These are phyloP conservation scores for Coffea humblotiana DNA, from an alignment of 305 asterid species.

Conservation along the genomic window DNA sequence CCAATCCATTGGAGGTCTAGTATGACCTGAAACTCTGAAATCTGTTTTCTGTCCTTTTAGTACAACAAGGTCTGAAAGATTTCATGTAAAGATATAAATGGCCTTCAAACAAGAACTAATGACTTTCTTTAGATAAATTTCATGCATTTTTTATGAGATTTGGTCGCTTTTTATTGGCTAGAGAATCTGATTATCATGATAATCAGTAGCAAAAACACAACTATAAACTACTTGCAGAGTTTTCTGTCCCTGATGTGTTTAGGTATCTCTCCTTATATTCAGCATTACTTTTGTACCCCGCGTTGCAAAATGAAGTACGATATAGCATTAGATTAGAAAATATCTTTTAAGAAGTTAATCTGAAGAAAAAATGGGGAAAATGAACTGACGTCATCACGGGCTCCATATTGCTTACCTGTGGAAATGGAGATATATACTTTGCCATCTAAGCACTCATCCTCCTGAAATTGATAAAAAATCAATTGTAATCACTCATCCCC, in stretches of 20 bases:
- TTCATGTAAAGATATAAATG: not conserved
- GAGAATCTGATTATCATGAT: slow-evolving; percentile 18
- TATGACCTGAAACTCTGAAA: too few relatives aligned
- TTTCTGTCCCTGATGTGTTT: slow-evolving; percentile 63
- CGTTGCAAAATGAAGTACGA: not conserved
- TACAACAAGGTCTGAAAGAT: too few relatives aligned
- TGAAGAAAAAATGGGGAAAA: slow-evolving; percentile 6
- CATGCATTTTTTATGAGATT: not conserved
- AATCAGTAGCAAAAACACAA: not conserved
- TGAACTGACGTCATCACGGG: slow-evolving; percentile 63
- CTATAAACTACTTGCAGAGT: slow-evolving; percentile 53
- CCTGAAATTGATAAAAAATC: slow-evolving; percentile 46
- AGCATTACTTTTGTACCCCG: slow-evolving; percentile 74
- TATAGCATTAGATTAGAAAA: not conserved
- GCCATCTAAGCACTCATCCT: slow-evolving; percentile 90
- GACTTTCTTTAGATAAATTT: not conserved
- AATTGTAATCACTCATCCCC: not conserved
- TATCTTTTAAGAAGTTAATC: not conserved
- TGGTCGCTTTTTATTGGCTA: too few relatives aligned
- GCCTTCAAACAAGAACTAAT: not conserved
- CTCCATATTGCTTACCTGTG: slow-evolving; percentile 49
- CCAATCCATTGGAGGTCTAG: too few relatives aligned
- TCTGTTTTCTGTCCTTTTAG: too few relatives aligned
- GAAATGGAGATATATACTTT: slow-evolving; percentile 67
- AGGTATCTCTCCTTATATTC: slow-evolving; percentile 68